Evolutionary conservation across 2,329 filamentous ascomycete species (phyloP), one percentile per base, ranked within the genome.

Genomic region (Phaeosphaeria sp.): DNA sequence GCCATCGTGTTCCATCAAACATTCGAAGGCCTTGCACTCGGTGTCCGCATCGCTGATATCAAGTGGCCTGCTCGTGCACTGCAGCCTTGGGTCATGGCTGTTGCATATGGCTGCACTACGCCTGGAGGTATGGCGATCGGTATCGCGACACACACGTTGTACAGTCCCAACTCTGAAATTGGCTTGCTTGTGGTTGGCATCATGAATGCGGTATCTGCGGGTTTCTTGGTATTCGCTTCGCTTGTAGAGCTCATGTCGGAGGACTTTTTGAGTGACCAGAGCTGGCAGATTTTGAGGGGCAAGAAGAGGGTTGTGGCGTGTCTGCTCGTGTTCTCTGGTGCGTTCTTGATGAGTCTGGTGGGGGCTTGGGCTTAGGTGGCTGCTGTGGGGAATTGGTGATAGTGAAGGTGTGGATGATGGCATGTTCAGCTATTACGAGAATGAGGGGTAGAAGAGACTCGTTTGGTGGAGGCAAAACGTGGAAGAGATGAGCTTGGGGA

Each of bases 11-110:
- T 88, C 72, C 86, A 88, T 60, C 86, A 96, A 79, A 92, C 90
- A 0, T 96, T 96, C 64, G 92, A 96, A 79, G 92, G 92, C 1
- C 87, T 96, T 15, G 92, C 92, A 0, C 85, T 96, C 4, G 92
- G 92, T 6, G 90, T 90, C 44, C 90, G 92, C 56, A 96, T 96
- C 67, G 90, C 92, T 0, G 90, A 90, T 10, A 87, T 96, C 25
- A 87, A 90, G 20, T 77, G 72, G 66, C 64, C 66, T 10, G 54
- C 65, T 11, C 62, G 64, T 20, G 61, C 69, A 7, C 55, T 62
- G 13, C 73, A 81, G 59, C 80, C 80, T 0, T 85, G 90, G 90
- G 82, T 92, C 9, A 92, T 93, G 90, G 90, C 91, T 1, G 78
- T 93, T 15, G 89, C 89, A 1, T 93, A 92, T 67, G 90, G 90